Base-by-base conservation (phyloP, 176 grass and related monocot genomes). In the Hordeum marinum region DNA sequence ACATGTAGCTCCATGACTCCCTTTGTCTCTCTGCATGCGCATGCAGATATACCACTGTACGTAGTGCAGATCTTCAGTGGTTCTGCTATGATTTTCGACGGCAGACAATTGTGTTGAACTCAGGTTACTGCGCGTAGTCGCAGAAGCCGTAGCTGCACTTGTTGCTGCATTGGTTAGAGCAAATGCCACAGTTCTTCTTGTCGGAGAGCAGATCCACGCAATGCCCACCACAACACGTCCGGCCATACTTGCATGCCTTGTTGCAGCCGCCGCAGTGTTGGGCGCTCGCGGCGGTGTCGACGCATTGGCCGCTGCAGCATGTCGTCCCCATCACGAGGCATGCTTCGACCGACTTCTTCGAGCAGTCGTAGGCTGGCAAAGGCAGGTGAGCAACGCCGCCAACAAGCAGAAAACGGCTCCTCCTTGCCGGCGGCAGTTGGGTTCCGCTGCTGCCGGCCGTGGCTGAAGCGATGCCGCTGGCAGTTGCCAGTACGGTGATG, bases 271-370 rank as follows among this genome's bases (percentile, higher is more conserved):
- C 54, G 54, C 54, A 58, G 54, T 58, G 54, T 9, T n/a, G 13
- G 54, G 20, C 1, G 54, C 7, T 58, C 20, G 54, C 18, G 54
- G 7, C 20, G 54, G 50, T 55, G 50, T 55, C 50, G 14, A 60
- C 57, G 21, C 57, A 60, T 8, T 23, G 57, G 9, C 57, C 57
- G 57, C 57, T 7, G 21, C 57, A 60, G 57, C 57, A 60, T 20
- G 57, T 23, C 21, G 21, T 90, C 40, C 72, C 88, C 17, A 72
- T 37, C 7, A n/a, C 72, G 26, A 72, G 83, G 68, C 88, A 90
- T 17, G 71, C 14, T 29, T 37, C 50, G 21, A 48, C 32, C 13
- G 80, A 82, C 24, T 82, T 82, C 66, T 82, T 71, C 21, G 80
- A 59, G 66, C 80, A 82, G 13, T 58, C 32, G 69, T 83, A 75